Evolutionary conservation across 352 stramenopile species (phyloP), one percentile per base, ranked within the genome.

Genomic region (Globisporangium iwayamae): DNA sequence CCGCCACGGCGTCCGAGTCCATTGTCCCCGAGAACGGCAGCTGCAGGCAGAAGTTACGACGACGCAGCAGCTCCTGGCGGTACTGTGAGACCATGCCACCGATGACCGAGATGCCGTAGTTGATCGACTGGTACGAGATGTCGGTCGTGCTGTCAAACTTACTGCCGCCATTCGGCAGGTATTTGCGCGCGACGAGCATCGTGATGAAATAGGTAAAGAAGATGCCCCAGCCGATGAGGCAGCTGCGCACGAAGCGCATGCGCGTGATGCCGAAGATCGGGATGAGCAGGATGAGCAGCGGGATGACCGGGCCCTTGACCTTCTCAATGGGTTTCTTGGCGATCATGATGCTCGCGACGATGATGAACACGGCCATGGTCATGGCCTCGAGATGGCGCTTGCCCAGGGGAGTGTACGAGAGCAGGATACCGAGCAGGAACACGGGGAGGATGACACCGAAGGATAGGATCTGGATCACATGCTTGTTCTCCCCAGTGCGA

Each of bases 71-170:
- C 58, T 93, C 84, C 56, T 91, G 82, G 34, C 84, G 84, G 72
- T 93, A 93, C 62, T 93, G 84, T 0, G 82, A 90, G n/a, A 93
- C 81, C 82, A 91, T 91, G 59, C 84, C 84, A 41, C 80, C 82
- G 66, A 93, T 91, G 13, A 88, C 76, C 4, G 71, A 79, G 65
- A 90, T 91, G 22, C 80, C 80, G 73, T 93, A 93, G 73, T 93
- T 93, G 57, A 91, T 89, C 0, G 79, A 79, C 65, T 91, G 82
- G 75, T 90, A 93, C 65, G 81, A 87, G 46, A 93, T 89, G 60
- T 90, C 76, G 38, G 81, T 90, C 65, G 77, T 81, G 60, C 71
- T 80, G 70, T 92, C 83, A 62, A 90, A 92, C 2, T 62, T 74
- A 0, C 16, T 53, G 45, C 57, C 57, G 16, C 72, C 69, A 0